phyloP scores from a whole-genome alignment of 2,329 filamentous ascomycete genomes.

The Colletotrichum sansevieriae region DNA sequence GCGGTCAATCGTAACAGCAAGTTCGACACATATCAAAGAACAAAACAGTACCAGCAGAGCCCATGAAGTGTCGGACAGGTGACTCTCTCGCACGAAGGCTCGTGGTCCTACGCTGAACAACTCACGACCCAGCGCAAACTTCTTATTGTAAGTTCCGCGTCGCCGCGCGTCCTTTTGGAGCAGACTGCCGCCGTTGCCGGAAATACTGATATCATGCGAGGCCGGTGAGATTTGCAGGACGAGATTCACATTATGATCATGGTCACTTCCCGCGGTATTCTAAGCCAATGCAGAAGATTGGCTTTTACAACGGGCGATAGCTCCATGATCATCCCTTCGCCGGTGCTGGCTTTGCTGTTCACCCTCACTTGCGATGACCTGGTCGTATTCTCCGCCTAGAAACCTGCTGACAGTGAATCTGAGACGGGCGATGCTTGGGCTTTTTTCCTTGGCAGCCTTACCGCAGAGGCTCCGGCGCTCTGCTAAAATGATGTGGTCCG shows the following conservation, averaged over 20 bases:
- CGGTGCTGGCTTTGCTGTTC: conserved; percentile 3
- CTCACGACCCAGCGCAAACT: not conserved
- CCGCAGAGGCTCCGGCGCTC: too few species aligned
- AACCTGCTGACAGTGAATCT: not conserved
- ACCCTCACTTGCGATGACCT: not conserved
- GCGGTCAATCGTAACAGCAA: too few species aligned
- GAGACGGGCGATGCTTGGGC: not conserved
- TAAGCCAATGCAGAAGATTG: too few species aligned
- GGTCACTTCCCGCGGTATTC: not conserved
- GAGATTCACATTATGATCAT: not conserved
- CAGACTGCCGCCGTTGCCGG: not conserved
- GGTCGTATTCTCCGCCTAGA: not conserved
- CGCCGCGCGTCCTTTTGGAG: not conserved
- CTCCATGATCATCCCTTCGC: not conserved
- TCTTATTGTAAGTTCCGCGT: not conserved
- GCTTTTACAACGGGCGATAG: accelerated
- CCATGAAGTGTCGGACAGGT: too few species aligned
- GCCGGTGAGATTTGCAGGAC: not conserved
- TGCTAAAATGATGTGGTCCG: too few species aligned
- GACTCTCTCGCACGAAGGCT: not conserved
- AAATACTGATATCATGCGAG: not conserved
- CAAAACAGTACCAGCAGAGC: too few species aligned
- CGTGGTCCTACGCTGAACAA: not conserved
- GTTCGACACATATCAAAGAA: too few species aligned
- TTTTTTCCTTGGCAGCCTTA: not conserved